phyloP scores from a whole-genome alignment of 2,329 filamentous ascomycete species.

The Fusarium brachygibbosum region DNA sequence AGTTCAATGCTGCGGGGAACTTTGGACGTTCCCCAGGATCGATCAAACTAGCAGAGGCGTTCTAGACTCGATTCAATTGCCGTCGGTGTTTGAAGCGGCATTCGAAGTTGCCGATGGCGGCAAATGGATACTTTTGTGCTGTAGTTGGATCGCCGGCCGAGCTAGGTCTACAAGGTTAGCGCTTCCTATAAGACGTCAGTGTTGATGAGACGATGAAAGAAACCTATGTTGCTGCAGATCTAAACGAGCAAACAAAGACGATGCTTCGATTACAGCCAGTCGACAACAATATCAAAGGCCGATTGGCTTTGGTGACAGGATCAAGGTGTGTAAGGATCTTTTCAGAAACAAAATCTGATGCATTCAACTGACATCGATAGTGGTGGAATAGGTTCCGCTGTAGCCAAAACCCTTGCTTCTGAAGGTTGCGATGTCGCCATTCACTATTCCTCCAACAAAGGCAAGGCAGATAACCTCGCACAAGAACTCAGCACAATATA shows the following conservation, averaged over 20 bases:
- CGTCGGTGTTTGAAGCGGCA: conserved; percentile 23
- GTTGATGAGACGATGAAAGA: neutral
- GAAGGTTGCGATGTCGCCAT: conserved; percentile 55
- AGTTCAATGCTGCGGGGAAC: conserved; percentile 13
- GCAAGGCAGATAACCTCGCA: conserved; percentile 51
- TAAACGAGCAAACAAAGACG: neutral
- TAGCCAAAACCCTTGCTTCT: conserved; percentile 51
- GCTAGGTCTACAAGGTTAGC: conserved; percentile 3
- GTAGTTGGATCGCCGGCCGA: conserved; percentile 3
- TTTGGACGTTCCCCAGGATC: conserved; percentile 4
- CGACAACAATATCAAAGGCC: conserved; percentile 34
- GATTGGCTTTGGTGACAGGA: conserved; percentile 41
- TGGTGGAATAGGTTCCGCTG: conserved; percentile 54
- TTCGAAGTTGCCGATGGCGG: conserved; percentile 8
- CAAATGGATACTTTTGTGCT: neutral
- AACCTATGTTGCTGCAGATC: neutral
- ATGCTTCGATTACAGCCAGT: conserved; percentile 25
- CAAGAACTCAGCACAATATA: conserved; percentile 28
- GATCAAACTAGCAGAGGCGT: neutral
- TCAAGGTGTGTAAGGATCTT: conserved; percentile 20
- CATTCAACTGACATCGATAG: conserved; percentile 37
- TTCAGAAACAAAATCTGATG: neutral
- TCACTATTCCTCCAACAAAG: conserved; percentile 54
- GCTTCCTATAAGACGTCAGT: conserved; percentile 14
- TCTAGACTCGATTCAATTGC: conserved; percentile 18